Base-by-base conservation (phyloP, 164 flowering plant genomes). In the Tetrastigma voinierianum region DNA sequence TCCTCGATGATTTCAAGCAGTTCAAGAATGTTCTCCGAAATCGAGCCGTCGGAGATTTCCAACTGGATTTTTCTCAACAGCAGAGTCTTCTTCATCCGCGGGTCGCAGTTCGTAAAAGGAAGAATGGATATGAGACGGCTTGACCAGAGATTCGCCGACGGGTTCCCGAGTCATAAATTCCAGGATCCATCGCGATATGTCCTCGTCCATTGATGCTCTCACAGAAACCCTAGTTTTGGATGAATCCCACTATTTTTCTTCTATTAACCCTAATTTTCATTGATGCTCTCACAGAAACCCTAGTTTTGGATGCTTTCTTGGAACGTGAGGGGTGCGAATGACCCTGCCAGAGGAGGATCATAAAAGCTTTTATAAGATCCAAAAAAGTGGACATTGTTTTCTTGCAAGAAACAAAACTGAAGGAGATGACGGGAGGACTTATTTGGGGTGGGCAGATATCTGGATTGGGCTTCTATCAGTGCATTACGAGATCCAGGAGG, bases 131-230 rank as follows among this genome's bases (percentile, higher is more conserved):
- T n/a, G 82, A 59, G n/a, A 25, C 52, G 21, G 57, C 51, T n/a
- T 53, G 40, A 75, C 1, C 0, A 76, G 17, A n/a, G 58, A 19
- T 17, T 76, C 80, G 8, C 70, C 74, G 19, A 65, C n/a, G 3
- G 76, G 83, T 52, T 78, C n/a, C 72, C 83, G 80, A 53, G 86
- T 63, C 17, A 87, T 74, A 67, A 78, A 86, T 61, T 91, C 97
- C 9, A 85, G 70, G 18, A 87, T 66, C 93, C 91, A 89, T 14
- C 69, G 17, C 9, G 71, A 59, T 11, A 80, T 57, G 13, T 71
- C 70, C 11, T 9, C 16, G 65, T 86, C 88, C 76, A 83, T 80
- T 14, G 15, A 48, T 12, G 21, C 43, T 40, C 4, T 40, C 59
- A 56, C 12, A 56, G 23, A 12, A 53, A 51, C 57, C 56, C 66